phyloP scores from a whole-genome alignment of 768 basidiomycete species.

The Mycena pura region DNA sequence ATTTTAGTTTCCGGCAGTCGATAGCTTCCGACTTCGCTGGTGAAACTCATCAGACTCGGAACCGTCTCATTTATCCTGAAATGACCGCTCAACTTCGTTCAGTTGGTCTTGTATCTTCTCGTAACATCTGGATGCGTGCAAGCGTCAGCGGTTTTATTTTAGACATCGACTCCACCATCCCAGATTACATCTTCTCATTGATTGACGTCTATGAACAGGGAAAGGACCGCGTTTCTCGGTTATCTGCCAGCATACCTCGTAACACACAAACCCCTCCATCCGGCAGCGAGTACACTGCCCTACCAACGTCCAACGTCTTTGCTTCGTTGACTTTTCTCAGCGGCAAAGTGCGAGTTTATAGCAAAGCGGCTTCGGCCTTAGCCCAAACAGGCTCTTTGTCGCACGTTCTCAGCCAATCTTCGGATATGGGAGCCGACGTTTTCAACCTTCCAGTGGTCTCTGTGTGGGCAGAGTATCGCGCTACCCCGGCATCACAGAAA shows the following conservation, averaged over 20 bases:
- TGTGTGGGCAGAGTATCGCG: constrained; percentile 84
- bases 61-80: constrained; percentile 79
- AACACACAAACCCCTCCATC: constrained; percentile 21
- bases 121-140: constrained; percentile 67
- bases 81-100: constrained; percentile 79
- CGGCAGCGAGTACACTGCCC: constrained; percentile 35
- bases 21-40: constrained; percentile 72
- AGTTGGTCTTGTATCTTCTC: constrained; percentile 51
- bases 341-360: constrained; percentile 82
- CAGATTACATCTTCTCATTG: constrained; percentile 80
- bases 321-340: constrained; percentile 80
- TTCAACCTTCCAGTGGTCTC: constrained; percentile 80
- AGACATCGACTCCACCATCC: constrained; percentile 82
- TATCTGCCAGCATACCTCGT: constrained; percentile 63
- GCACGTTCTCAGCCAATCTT: constrained; percentile 44
- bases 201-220: constrained; percentile 87
- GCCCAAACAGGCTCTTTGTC: constrained; percentile 48
- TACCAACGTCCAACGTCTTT: constrained; percentile 66
- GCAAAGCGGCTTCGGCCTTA: constrained; percentile 47
- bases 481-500: constrained; percentile 55
- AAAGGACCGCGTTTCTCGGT: constrained; percentile 73
- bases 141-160: constrained; percentile 85
- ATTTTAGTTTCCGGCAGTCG: constrained; percentile 77
- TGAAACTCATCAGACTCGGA: constrained; percentile 69
- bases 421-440: constrained; percentile 65